These are phyloP conservation scores for Prunus persica DNA, from an alignment of 306 rosid genomes.

Conservation along the genomic window DNA sequence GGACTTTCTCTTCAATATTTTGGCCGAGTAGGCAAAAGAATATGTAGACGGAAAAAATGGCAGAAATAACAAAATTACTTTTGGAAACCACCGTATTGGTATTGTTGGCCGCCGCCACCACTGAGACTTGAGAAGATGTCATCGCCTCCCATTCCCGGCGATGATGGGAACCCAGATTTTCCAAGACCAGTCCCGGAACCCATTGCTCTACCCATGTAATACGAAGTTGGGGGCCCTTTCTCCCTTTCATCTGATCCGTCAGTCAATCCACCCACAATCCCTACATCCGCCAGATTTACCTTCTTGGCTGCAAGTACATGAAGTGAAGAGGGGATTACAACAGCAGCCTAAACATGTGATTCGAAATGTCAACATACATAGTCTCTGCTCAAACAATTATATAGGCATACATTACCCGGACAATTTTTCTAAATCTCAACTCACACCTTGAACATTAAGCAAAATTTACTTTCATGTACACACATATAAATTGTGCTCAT, in stretches of 20 bases:
- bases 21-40: slow-evolving; percentile 39
- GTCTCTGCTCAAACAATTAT: background rate
- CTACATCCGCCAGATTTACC: slow-evolving; percentile 70
- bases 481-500: background rate
- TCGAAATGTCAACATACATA: background rate
- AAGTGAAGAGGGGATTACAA: slow-evolving; percentile 7
- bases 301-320: slow-evolving; percentile 72
- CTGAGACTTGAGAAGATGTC: slow-evolving; percentile 64
- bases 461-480: background rate
- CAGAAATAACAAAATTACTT: slow-evolving; percentile 41
- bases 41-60: slow-evolving; percentile 13
- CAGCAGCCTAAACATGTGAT: background rate
- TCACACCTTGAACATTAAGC: background rate
- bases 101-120: slow-evolving; percentile 41
- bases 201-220: slow-evolving; percentile 93
- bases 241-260: slow-evolving; percentile 76
- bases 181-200: slow-evolving; percentile 91
- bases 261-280: slow-evolving; percentile 75
- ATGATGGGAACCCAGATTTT: slow-evolving; percentile 53
- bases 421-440: background rate
- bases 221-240: slow-evolving; percentile 66
- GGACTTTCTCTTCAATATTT: slow-evolving; percentile 9
- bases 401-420: background rate
- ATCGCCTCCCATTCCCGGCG: slow-evolving; percentile 50
- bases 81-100: slow-evolving; percentile 77